Percentiles rank a stretch among this genome's conserved stretches.
Conservation (phyloP, 129 eudicot species). For the Lactuca sativa region DNA sequence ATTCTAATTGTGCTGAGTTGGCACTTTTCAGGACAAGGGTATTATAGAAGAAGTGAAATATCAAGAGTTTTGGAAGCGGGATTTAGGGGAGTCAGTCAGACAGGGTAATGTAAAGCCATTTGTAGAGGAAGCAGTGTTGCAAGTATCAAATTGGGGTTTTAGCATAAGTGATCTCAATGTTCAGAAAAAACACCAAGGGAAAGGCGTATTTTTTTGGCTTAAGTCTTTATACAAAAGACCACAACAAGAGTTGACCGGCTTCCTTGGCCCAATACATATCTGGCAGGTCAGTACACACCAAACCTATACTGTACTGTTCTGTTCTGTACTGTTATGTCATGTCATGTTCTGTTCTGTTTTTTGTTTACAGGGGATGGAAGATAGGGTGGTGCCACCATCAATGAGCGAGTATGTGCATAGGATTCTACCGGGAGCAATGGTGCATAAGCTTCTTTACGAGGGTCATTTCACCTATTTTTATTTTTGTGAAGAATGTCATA, state of each 20-base stretch:
- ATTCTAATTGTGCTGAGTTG: constrained; percentile 10
- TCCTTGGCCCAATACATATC: constrained; percentile 88
- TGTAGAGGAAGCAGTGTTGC: constrained; percentile 80
- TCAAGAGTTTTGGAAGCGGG: constrained; percentile 76
- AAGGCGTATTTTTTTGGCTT: constrained; percentile 63
- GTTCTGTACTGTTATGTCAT: neutral
- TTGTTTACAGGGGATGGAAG: constrained; percentile 70
- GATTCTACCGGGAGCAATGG: constrained; percentile 76
- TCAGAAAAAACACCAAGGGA: constrained; percentile 42
- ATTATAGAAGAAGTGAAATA: constrained; percentile 54
- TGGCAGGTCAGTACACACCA: constrained; percentile 77
- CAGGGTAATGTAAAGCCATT: constrained; percentile 72
- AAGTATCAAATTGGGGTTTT: constrained; percentile 88
- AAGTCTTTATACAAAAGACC: constrained; percentile 49
- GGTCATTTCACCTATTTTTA: constrained; percentile 88
- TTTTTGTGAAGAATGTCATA: constrained; percentile 90
- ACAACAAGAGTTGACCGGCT: constrained; percentile 60
- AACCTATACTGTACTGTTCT: neutral
- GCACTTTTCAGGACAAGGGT: constrained; percentile 53
- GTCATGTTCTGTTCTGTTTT: too few relatives aligned
- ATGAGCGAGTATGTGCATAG: constrained; percentile 66
- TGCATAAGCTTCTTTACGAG: constrained; percentile 81
- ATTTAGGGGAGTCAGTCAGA: constrained; percentile 81
- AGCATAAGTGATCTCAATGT: constrained; percentile 67
- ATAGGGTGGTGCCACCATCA: constrained; percentile 75